Evolutionary conservation across 495 filamentous ascomycete species (phyloP).

Genomic region (Chaetomium fimeti): DNA sequence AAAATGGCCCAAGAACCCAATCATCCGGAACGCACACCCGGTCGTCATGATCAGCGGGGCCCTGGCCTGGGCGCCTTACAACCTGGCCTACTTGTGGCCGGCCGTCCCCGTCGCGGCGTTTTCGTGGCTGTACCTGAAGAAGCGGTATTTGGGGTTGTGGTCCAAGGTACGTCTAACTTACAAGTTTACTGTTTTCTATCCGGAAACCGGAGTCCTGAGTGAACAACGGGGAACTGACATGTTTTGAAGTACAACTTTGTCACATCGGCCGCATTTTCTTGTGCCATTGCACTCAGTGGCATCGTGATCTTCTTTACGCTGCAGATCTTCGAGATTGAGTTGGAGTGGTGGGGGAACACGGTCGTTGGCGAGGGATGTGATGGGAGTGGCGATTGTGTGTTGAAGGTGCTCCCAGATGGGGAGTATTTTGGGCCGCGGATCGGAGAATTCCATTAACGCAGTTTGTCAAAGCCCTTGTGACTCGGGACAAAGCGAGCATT

Average conservation of each 20-base stretch:
- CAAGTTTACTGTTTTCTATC: too few species aligned
- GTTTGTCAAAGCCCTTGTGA: not conserved
- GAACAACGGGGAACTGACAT: not conserved
- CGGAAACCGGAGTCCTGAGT: not conserved
- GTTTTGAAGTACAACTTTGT: conserved; percentile 44
- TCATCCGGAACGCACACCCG: conserved; percentile 42
- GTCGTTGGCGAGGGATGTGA: conserved; percentile 38
- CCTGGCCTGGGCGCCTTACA: conserved; percentile 41
- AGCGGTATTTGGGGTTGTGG: conserved; percentile 41
- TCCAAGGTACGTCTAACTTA: conserved; percentile 36
- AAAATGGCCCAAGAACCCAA: conserved; percentile 33
- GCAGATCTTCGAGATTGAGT: conserved; percentile 35
- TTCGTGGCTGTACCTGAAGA: conserved; percentile 42
- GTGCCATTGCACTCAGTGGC: conserved; percentile 42
- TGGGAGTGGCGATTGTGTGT: conserved; percentile 26
- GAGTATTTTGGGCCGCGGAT: conserved; percentile 42
- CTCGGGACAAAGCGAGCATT: too few species aligned
- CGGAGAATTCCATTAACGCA: conserved; percentile 30
- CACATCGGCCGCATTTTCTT: conserved; percentile 39
- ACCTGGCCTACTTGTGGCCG: conserved; percentile 41
- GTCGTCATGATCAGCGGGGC: conserved; percentile 42
- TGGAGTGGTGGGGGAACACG: conserved; percentile 47
- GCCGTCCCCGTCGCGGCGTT: conserved; percentile 41
- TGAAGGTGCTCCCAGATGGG: conserved; percentile 30
- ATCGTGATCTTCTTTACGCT: conserved; percentile 46